Percentiles rank a stretch among this genome's conserved stretches.
phyloP scores from a whole-genome alignment of 257 asterid genomes.

The Przewalskia tangutica region DNA sequence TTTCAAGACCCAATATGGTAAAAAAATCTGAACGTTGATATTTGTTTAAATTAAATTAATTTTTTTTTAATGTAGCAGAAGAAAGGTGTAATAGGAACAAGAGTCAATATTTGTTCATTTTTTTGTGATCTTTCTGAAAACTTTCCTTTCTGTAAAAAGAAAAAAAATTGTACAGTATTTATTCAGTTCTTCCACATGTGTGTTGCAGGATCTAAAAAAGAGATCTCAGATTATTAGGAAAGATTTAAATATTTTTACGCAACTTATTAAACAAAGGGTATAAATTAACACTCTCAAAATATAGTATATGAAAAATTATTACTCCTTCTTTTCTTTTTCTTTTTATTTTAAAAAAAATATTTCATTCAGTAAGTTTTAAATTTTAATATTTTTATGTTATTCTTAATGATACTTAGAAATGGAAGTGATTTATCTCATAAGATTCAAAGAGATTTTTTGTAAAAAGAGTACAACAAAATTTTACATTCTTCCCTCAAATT shows the following conservation, averaged over 20 bases:
- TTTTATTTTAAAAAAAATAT: not conserved
- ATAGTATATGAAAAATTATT: not conserved
- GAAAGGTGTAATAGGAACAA: not conserved
- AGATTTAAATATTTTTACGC: not conserved
- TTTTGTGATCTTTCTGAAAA: not conserved
- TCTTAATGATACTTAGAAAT: no score
- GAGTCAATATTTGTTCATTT: not conserved
- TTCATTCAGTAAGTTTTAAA: not conserved
- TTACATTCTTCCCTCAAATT: no score
- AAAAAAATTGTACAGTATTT: not conserved
- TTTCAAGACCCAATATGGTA: no score
- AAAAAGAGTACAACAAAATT: no score
- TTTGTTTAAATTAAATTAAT: not conserved
- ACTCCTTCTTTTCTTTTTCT: not conserved
- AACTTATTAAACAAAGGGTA: not conserved
- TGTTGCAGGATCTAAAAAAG: slow-evolving; percentile 1
- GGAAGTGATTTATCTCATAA: not conserved
- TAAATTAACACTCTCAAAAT: not conserved
- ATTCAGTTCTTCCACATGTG: not conserved
- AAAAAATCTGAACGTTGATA: not conserved
- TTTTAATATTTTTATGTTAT: not conserved
- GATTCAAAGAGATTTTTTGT: not conserved
- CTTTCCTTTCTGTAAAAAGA: not conserved
- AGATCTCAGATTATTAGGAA: not conserved
- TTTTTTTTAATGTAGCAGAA: not conserved